Evolutionary conservation across 2,329 filamentous ascomycete species (phyloP).

Genomic region (Ustilaginoidea virens): DNA sequence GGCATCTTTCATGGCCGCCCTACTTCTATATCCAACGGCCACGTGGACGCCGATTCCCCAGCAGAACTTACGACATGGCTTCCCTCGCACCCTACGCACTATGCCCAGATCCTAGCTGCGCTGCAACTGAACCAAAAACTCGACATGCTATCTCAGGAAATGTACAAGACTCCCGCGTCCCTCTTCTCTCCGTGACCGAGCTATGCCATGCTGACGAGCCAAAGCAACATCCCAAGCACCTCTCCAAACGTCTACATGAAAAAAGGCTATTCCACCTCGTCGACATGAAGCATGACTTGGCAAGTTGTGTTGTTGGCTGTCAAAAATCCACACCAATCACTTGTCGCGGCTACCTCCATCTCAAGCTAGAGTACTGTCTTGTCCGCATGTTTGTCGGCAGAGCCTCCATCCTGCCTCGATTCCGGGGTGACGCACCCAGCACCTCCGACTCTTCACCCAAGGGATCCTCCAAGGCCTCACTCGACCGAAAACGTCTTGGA

Average conservation of each 20-base stretch:
- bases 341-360: conserved; percentile 32
- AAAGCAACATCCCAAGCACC: conserved; percentile 19
- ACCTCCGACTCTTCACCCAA: conserved; percentile 11
- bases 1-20: conserved; percentile 41
- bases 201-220: too few species aligned
- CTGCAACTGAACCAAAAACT: conserved; percentile 21
- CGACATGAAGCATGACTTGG: too few species aligned
- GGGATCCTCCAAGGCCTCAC: conserved; percentile 13
- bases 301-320: too few species aligned
- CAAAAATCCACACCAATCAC: too few species aligned
- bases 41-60: conserved; percentile 38
- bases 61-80: conserved; percentile 27
- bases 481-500: conserved; percentile 16
- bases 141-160: conserved; percentile 22
- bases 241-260: conserved; percentile 16
- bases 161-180: too few species aligned
- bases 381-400: conserved; percentile 37
- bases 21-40: conserved; percentile 32
- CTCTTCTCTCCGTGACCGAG: too few species aligned
- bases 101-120: conserved; percentile 29
- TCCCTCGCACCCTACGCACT: conserved; percentile 23
- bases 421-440: conserved; percentile 14
- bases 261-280: too few species aligned
- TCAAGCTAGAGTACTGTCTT: conserved; percentile 36
- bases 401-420: conserved; percentile 31